A percentile compares a stretch with the other conserved stretches of the same genome.
Evolutionary conservation across 192 early-diverging fungal species (phyloP).

Genomic region (Coemansia nantahalensis): DNA sequence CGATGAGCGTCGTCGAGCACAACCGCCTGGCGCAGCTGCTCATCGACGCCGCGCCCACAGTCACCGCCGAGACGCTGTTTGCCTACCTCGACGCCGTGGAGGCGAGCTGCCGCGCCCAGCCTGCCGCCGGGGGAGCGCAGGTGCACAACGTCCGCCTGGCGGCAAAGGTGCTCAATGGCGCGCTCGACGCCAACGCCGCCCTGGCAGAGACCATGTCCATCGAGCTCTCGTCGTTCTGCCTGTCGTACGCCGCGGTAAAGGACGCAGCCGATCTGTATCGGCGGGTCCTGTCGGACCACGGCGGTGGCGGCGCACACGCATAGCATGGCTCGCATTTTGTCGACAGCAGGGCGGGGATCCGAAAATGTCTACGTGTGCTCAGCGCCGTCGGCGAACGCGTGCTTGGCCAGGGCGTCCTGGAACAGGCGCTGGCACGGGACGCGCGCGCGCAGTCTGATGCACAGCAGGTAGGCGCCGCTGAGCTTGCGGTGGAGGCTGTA

Average conservation of each 20-base stretch:
- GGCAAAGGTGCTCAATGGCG: constrained; percentile 24
- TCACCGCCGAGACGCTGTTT: constrained; percentile 24
- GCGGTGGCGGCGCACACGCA: no score
- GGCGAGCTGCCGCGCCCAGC: constrained; percentile 34
- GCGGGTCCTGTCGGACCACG: constrained; percentile 7
- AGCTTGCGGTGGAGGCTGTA: constrained; percentile 95
- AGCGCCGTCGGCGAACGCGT: no score
- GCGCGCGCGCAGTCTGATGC: constrained; percentile 70
- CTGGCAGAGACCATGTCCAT: constrained; percentile 31
- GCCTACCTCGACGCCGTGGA: constrained; percentile 41
- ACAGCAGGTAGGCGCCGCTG: constrained; percentile 88
- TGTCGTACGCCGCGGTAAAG: constrained; percentile 43
- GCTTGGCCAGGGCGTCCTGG: constrained; percentile 7
- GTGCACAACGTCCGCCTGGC: constrained; percentile 31
- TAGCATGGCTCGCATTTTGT: background rate
- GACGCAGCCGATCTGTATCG: constrained; percentile 40
- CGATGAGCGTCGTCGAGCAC: constrained; percentile 34
- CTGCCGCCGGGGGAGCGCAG: constrained; percentile 6
- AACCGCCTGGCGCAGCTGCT: constrained; percentile 26
- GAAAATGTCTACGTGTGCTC: no score
- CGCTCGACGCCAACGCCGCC: constrained; percentile 13
- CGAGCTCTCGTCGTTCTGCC: constrained; percentile 42
- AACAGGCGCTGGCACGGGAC: constrained; percentile 53
- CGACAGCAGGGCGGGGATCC: no score
- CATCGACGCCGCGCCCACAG: constrained; percentile 3